Percentiles rank a stretch among this genome's conserved stretches.
phyloP scores from a whole-genome alignment of 2,329 filamentous ascomycete species.

The Keithomyces neogunnii region DNA sequence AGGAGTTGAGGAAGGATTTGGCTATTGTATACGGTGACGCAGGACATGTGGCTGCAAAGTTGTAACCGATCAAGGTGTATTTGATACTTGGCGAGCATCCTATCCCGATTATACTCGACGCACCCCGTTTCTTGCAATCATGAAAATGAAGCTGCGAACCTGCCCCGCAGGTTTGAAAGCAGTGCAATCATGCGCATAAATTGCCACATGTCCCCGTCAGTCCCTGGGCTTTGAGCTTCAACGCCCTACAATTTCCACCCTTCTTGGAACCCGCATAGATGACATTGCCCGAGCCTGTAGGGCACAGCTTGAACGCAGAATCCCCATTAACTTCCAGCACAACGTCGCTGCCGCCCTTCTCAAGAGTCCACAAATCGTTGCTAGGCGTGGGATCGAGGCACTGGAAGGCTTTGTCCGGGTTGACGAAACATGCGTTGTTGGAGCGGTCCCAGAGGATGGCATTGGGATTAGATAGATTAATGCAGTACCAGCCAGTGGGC shows the following conservation, averaged over 20 bases:
- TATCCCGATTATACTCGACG: not conserved
- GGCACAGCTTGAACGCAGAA: conserved; percentile 18
- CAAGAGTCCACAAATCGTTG: conserved; percentile 18
- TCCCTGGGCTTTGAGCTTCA: conserved; percentile 16
- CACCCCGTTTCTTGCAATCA: too few relatives aligned
- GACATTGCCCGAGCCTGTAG: conserved; percentile 13
- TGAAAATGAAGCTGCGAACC: not conserved
- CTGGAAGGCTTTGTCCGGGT: conserved; percentile 16
- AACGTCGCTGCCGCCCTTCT: conserved; percentile 11
- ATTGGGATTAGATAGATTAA: conserved; percentile 15
- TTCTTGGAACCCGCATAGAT: conserved; percentile 14
- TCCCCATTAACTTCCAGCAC: conserved; percentile 17
- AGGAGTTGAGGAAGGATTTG: conserved; percentile 23
- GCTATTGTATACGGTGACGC: conserved; percentile 27
- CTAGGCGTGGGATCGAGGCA: conserved; percentile 25
- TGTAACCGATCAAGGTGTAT: conserved; percentile 10
- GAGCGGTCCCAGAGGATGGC: conserved; percentile 18
- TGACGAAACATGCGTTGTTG: conserved; percentile 25
- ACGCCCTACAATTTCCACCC: conserved; percentile 14
- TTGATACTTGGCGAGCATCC: not conserved
- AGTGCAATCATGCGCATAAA: not conserved
- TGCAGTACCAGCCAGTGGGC: conserved; percentile 22
- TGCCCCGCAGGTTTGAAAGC: not conserved
- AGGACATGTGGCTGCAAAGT: conserved; percentile 10
- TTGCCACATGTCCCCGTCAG: conserved; percentile 18